Evolutionary conservation across 805 yeast genomes (phyloP), one percentile per base, ranked within the genome.

Genomic region (Ogataea methylovora): DNA sequence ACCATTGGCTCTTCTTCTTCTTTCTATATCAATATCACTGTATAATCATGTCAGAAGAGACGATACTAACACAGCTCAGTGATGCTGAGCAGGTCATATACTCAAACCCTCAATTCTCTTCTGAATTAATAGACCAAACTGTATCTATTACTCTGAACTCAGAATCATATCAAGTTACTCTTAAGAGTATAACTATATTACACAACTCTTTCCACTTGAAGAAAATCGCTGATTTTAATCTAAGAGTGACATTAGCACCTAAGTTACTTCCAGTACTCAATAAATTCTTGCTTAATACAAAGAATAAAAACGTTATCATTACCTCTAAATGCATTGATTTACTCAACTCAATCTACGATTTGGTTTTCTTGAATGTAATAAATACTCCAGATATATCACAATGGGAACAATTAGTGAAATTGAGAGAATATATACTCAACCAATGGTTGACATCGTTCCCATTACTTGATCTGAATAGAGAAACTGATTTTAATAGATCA

Each of bases 371-470:
- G 29, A 61, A 61, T 36, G 65, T 71, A 36, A 65, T 69, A 8
- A 65, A 67, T n/a, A 61, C 61, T 39, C 74, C 72, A 35, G 29
- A 9, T 51, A 44, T n/a, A 21, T 21, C 23, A 21, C 45, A 60
- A 15, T 86, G 94, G 94, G 52, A 60, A 18, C 63, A 67, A 30
- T 48, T 84, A 40, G 53, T 63, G 12, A 67, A 63, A 6, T 56
- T 88, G 46, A 84, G 83, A 56, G 61, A 63, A 21, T 61, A 60
- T 23, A 63, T 85, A n/a, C 53, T 83, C n/a, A 56, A 65, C 8
- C 68, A 75, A 37, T 84, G 85, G 76, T 71, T 67, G 16, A 53
- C 74, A 4, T 43, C 70, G 8, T 76, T 65, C 44, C 86, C 85
- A 4, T 63, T 76, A 36, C 54, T 60, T 15, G 57, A 67, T 12